Evolutionary conservation across 2,329 filamentous ascomycete genomes (phyloP), one percentile per base, ranked within the genome.

Genomic region (Aspergillus hortae): DNA sequence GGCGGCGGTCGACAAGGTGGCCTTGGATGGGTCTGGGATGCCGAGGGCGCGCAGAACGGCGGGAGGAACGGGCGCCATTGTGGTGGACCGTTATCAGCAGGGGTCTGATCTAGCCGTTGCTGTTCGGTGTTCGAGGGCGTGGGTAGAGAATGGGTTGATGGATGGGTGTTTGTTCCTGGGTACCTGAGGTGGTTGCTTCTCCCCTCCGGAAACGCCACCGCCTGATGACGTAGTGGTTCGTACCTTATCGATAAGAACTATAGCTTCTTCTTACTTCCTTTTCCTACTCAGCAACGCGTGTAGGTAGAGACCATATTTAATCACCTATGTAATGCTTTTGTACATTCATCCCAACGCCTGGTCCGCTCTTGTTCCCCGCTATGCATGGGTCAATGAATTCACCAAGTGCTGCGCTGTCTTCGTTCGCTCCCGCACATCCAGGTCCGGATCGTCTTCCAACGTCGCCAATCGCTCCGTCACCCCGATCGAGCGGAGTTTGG

Each of bases 381-480:
- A 58, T 55, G 57, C 43, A 52, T 54, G 52, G 19, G 57, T 58
- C 49, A 62, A 53, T 21, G 57, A 53, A 48, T 64, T 84, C 72
- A 94, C 82, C 70, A 92, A 85, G 74, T 86, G 86, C 11, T 87
- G 72, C 1, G 90, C 91, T 41, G 84, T 86, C 74, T 92, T 95
- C 1, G 89, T 90, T 56, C 90, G 77, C 74, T 97, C 90, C 48
- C 87, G 79, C 19, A 96, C 88, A 68, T 96, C 90, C 52, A 94
- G 70, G 64, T 95, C 90, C 2, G 77, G 70, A 70, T 97, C 92
- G 56, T 82, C 72, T 65, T 83, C 73, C 64, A 90, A 71, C 56
- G 72, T 75, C 66, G 84, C 78, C 57, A 92, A 77, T 60, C 84
- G 86, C 30, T 81, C 77, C 48, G 87, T 75, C 57, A 92, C 87